phyloP scores from a whole-genome alignment of 179 eudicot genomes.

The Silene vulgaris region DNA sequence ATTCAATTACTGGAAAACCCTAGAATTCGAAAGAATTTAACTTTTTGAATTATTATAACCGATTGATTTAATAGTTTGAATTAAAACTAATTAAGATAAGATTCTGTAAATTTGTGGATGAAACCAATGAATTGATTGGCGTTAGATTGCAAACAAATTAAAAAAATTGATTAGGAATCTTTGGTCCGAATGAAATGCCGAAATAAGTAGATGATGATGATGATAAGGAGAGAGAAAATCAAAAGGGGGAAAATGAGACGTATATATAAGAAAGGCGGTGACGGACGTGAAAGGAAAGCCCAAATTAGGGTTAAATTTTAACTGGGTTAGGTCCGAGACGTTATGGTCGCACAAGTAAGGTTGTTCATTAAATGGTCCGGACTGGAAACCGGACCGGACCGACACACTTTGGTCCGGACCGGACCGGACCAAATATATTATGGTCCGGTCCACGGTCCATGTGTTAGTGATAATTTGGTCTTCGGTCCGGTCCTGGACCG shows the following conservation, averaged over 20 bases:
- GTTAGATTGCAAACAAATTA: neutral
- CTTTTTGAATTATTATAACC: neutral
- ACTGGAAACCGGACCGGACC: too few relatives aligned
- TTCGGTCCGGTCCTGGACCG: too few relatives aligned
- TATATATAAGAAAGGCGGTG: slow-evolving; percentile 8
- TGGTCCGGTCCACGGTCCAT: too few relatives aligned
- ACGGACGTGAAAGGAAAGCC: slow-evolving; percentile 23
- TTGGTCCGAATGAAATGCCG: neutral
- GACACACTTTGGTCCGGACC: too few relatives aligned
- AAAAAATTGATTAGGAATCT: neutral
- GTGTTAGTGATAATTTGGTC: too few relatives aligned
- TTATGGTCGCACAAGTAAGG: neutral
- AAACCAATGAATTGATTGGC: neutral
- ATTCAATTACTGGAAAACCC: slow-evolving; percentile 14
- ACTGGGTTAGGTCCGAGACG: slow-evolving; percentile 10
- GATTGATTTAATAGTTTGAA: neutral
- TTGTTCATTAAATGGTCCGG: too few relatives aligned
- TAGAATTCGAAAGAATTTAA: neutral
- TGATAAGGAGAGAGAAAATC: neutral
- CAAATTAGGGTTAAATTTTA: slow-evolving; percentile 21
- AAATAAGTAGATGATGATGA: neutral
- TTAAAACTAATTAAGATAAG: neutral
- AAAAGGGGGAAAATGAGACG: neutral
- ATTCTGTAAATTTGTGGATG: neutral
- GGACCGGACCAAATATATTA: too few relatives aligned